These are phyloP conservation scores for Cercospora beticola DNA, from an alignment of 2,329 filamentous ascomycete species.

Conservation along the genomic window DNA sequence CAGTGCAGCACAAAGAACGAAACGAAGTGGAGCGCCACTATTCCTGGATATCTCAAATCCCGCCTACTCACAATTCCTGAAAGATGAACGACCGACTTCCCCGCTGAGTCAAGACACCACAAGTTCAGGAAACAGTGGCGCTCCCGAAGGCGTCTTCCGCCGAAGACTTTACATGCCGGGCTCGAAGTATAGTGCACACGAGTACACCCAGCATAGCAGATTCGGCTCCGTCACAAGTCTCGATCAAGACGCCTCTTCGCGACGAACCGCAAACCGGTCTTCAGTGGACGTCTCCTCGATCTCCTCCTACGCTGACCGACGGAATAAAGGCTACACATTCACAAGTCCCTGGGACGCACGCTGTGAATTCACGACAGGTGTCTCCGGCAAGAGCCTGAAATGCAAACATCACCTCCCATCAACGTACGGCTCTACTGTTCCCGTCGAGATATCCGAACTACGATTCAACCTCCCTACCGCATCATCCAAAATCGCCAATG, in stretches of 20 bases:
- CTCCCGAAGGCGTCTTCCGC: constrained; percentile 42
- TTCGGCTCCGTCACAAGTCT: constrained; percentile 13
- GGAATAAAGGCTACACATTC: constrained; percentile 70
- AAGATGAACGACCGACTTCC: constrained; percentile 31
- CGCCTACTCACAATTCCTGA: constrained; percentile 60
- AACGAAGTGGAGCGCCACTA: constrained; percentile 44
- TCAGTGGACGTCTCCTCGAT: not conserved
- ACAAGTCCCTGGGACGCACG: constrained; percentile 80
- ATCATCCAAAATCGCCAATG: constrained; percentile 30
- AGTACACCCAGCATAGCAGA: constrained; percentile 41
- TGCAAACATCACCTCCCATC: constrained; percentile 33
- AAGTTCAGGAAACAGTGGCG: constrained; percentile 27
- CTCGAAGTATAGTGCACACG: constrained; percentile 40
- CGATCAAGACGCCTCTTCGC: constrained; percentile 7
- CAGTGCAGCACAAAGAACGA: constrained; percentile 34
- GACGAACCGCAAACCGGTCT: not conserved
- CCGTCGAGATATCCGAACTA: constrained; percentile 71
- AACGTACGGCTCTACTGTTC: constrained; percentile 35
- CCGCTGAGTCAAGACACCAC: constrained; percentile 32
- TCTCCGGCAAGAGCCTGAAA: constrained; percentile 60
- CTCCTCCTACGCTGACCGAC: constrained; percentile 41
- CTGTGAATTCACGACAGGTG: constrained; percentile 81
- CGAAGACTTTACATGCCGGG: constrained; percentile 52
- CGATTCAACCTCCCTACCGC: constrained; percentile 80
- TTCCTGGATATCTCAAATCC: constrained; percentile 59